These are phyloP conservation scores for Fusarium sp. DNA, from an alignment of 2,329 filamentous ascomycete genomes.

Conservation along the genomic window DNA sequence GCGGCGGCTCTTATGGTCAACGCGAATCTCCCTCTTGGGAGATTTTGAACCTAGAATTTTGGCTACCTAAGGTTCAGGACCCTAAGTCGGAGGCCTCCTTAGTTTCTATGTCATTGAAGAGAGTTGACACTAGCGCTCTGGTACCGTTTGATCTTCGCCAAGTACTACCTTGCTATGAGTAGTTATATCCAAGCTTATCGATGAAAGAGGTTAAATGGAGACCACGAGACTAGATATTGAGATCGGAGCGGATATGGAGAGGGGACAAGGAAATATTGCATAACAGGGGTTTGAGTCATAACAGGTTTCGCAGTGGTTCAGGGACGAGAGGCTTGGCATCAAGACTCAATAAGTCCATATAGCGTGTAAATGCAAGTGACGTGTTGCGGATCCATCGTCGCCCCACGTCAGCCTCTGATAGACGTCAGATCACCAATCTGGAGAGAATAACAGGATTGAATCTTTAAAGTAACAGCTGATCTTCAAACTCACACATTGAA, in stretches of 20 bases:
- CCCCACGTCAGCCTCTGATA: background rate
- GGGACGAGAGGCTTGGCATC: background rate
- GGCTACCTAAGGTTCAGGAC: background rate
- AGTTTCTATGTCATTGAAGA: background rate
- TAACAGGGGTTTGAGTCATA: background rate
- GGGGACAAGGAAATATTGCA: too few relatives aligned
- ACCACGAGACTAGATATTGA: background rate
- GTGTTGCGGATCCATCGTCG: background rate
- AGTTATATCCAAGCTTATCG: background rate
- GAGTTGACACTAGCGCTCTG: background rate
- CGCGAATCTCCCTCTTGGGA: background rate
- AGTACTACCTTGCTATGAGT: background rate
- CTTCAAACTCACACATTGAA: fast-evolving
- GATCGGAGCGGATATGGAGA: background rate
- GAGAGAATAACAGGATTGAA: background rate
- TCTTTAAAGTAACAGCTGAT: background rate
- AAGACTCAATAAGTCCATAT: background rate
- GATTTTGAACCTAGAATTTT: background rate
- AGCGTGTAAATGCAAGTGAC: background rate
- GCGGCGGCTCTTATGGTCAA: background rate
- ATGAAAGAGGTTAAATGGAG: background rate
- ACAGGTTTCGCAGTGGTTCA: background rate
- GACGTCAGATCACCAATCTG: background rate
- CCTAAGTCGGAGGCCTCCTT: background rate
- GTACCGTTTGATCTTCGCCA: background rate